Conservation (phyloP, 2,329 filamentous ascomycete species). For the Microsporum canis region DNA sequence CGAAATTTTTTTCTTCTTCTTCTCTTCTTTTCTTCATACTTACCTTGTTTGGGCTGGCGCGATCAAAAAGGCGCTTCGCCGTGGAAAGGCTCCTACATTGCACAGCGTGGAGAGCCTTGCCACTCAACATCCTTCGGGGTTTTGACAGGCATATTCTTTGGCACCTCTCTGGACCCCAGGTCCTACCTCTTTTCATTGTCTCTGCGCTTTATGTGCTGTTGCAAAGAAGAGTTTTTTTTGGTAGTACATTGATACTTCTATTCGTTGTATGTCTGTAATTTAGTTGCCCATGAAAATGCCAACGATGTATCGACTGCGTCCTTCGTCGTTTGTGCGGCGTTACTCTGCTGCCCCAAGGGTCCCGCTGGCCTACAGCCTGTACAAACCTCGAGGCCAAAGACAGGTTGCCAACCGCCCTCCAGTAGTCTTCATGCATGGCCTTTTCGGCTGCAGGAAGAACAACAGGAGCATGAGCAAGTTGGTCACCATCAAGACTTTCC, state of each 20-base stretch:
- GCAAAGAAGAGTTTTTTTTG: slow-evolving; percentile 25
- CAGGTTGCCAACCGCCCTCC: background rate
- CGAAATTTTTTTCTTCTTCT: slow-evolving; percentile 25
- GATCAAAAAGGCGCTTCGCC: slow-evolving; percentile 38
- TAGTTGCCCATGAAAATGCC: background rate
- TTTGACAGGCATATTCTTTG: slow-evolving; percentile 43
- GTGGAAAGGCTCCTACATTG: slow-evolving; percentile 45
- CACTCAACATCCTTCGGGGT: slow-evolving; percentile 41
- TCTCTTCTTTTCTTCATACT: slow-evolving; percentile 39
- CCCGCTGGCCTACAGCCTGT: slow-evolving; percentile 1
- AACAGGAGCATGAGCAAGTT: slow-evolving; percentile 8
- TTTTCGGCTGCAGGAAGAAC: slow-evolving; percentile 8
- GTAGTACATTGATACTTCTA: background rate
- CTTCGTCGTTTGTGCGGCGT: background rate
- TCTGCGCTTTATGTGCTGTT: slow-evolving; percentile 24
- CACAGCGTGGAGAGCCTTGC: slow-evolving; percentile 44
- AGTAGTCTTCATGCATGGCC: slow-evolving; percentile 8
- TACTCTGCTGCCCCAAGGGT: background rate
- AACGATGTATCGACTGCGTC: background rate
- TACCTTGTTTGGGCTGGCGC: slow-evolving; percentile 40
- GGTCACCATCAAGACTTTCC: background rate
- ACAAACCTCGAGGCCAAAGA: background rate
- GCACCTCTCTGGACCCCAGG: slow-evolving; percentile 27
- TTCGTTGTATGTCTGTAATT: background rate
- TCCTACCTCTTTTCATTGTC: slow-evolving; percentile 33